A percentile compares a stretch with the other conserved stretches of the same genome.
Conservation (phyloP, 2,329 filamentous ascomycete species). For the Alternaria gaisen region DNA sequence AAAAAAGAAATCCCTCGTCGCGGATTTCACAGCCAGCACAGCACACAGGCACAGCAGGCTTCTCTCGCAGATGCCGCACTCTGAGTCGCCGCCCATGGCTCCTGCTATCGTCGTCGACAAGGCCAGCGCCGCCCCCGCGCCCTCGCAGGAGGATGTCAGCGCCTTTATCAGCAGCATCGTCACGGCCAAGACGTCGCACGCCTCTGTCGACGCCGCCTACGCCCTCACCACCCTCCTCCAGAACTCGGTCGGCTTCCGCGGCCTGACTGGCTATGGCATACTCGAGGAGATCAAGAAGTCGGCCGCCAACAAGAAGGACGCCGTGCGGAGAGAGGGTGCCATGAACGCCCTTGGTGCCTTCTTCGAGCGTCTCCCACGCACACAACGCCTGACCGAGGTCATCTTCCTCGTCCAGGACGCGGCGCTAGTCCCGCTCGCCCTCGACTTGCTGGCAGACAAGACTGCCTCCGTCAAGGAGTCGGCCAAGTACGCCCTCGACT, state of each 20-base stretch:
- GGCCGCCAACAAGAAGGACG: slow-evolving; percentile 92
- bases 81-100: slow-evolving; percentile 60
- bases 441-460: slow-evolving; percentile 92
- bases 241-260: slow-evolving; percentile 71
- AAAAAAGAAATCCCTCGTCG: slow-evolving; percentile 31
- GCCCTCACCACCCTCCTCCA: slow-evolving; percentile 70
- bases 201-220: slow-evolving; percentile 70
- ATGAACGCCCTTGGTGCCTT: slow-evolving; percentile 95
- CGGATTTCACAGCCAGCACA: slow-evolving; percentile 11
- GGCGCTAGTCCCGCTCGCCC: slow-evolving; percentile 73
- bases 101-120: slow-evolving; percentile 58
- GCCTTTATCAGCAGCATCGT: slow-evolving; percentile 56
- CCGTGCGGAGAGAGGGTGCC: slow-evolving; percentile 82
- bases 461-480: slow-evolving; percentile 86
- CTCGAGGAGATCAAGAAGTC: slow-evolving; percentile 75
- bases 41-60: slow-evolving; percentile 12
- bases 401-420: slow-evolving; percentile 84
- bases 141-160: slow-evolving; percentile 57
- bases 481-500: slow-evolving; percentile 92
- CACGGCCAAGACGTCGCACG: slow-evolving; percentile 62
- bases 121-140: slow-evolving; percentile 53
- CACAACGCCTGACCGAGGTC: slow-evolving; percentile 80
- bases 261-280: slow-evolving; percentile 68
- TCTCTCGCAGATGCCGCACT: slow-evolving; percentile 57
- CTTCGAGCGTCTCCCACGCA: slow-evolving; percentile 85